Evolutionary conservation across 768 basidiomycete species (phyloP), one percentile per base, ranked within the genome.

Genomic region (Cyathus striatus): DNA sequence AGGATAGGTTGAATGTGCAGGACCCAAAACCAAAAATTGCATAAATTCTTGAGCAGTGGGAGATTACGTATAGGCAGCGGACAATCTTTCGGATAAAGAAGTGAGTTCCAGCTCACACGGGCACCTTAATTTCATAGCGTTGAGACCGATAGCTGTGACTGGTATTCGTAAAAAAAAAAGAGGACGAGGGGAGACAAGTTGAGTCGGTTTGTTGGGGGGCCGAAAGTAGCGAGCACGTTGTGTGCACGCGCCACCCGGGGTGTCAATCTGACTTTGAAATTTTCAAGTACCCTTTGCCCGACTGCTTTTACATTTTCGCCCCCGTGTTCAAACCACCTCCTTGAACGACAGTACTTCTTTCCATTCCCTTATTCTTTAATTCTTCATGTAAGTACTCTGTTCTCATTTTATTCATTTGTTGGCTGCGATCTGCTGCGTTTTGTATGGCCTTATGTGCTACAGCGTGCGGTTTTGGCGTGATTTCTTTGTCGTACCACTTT

Each of bases 401-500:
- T 23, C 17, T 26, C 18, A 54, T 49, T 50, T 50, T 46, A 48
- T 44, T 48, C 53, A 49, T 51, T 50, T 42, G 38, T 18, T 33
- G 38, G 25, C 26, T 23, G 38, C 35, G 43, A 40, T 45, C 48
- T 45, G 49, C 51, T 39, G 38, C 32, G 33, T 22, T 24, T 38
- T 51, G 63, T 49, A 41, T 42, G 42, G 46, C 46, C 10, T 30
- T 41, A 43, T 37, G 43, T 35, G 40, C 26, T 41, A 35, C 42
- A 39, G 49, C 44, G 58, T 52, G 56, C 60, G 57, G 60, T 61
- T 51, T 51, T 55, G 39, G 53, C 56, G 63, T 62, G 64, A 65
- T 61, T 58, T 51, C 52, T 60, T 59, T 65, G 65, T 73, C 72
- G 70, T 70, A 73, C 71, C 72, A 73, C 63, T 69, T 69, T 62